Conservation (phyloP, 371 early-diverging fungal species). For the Capillidium heterosporum region DNA sequence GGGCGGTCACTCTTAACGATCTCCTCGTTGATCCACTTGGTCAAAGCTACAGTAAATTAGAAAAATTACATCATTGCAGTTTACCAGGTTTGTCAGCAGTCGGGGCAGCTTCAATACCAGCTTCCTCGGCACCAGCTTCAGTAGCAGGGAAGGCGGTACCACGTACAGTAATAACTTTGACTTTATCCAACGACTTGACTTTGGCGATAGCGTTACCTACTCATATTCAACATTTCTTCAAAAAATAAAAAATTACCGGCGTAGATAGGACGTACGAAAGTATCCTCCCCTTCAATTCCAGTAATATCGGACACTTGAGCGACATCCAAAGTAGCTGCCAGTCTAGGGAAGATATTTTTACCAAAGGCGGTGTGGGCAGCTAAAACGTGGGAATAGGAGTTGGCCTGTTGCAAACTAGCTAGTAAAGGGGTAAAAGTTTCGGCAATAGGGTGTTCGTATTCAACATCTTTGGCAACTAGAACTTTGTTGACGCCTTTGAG, state of each 20-base stretch:
- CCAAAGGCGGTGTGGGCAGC: constrained; percentile 78
- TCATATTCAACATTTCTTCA: neutral
- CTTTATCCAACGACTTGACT: constrained; percentile 68
- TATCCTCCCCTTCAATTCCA: constrained; percentile 55
- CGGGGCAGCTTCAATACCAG: constrained; percentile 42
- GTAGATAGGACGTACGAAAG: constrained; percentile 92
- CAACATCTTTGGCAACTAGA: constrained; percentile 57
- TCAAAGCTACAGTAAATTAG: constrained; percentile 16
- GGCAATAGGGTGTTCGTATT: constrained; percentile 59
- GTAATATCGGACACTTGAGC: constrained; percentile 81
- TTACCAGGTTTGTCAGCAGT: constrained; percentile 25
- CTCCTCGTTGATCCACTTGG: constrained; percentile 79
- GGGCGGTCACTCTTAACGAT: constrained; percentile 89
- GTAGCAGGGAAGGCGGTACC: constrained; percentile 76
- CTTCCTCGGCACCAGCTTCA: constrained; percentile 25
- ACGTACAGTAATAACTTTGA: constrained; percentile 85
- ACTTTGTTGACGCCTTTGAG: constrained; percentile 65
- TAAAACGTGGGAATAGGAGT: constrained; percentile 65
- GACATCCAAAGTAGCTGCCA: constrained; percentile 82
- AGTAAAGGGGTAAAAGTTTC: constrained; percentile 69
- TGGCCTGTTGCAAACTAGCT: constrained; percentile 46
- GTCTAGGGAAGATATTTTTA: constrained; percentile 85
- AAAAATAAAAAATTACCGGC: constrained; percentile 39
- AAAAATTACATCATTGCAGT: neutral
- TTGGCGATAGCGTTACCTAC: constrained; percentile 90